phyloP scores from a whole-genome alignment of 352 stramenopile species.

The Phytophthora citricola region DNA sequence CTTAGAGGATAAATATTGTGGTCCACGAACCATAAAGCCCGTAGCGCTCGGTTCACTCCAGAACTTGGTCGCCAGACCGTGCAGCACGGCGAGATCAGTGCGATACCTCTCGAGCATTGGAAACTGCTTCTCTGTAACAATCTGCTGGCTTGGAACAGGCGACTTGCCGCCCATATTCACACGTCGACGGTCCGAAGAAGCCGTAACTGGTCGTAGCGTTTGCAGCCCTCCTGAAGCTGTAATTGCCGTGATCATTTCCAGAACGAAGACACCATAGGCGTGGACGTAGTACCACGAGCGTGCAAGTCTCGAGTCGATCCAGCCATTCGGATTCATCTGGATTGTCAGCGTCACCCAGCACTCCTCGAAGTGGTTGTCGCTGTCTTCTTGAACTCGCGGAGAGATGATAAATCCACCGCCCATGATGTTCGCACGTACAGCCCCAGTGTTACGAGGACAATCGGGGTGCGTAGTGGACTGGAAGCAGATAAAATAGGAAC shows the following conservation, averaged over 20 bases:
- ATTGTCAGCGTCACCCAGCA: constrained; percentile 84
- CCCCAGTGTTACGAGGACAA: constrained; percentile 43
- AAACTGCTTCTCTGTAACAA: constrained; percentile 69
- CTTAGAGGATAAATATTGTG: constrained; percentile 68
- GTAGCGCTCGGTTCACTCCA: constrained; percentile 81
- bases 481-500: constrained; percentile 87
- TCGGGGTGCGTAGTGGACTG: constrained; percentile 80
- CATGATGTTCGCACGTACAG: constrained; percentile 70
- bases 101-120: constrained; percentile 67
- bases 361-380: constrained; percentile 69
- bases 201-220: constrained; percentile 36
- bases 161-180: constrained; percentile 20
- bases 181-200: constrained; percentile 19
- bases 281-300: constrained; percentile 81
- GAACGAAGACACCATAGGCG: constrained; percentile 72
- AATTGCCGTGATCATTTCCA: constrained; percentile 83
- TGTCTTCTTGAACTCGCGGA: constrained; percentile 52
- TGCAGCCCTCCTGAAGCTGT: constrained; percentile 30
- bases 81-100: constrained; percentile 62
- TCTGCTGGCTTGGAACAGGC: constrained; percentile 49
- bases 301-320: constrained; percentile 63
- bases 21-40: constrained; percentile 71
- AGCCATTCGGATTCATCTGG: constrained; percentile 86
- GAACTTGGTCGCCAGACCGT: constrained; percentile 72
- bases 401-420: constrained; percentile 82